Evolutionary conservation across 257 asterid species (phyloP).

Genomic region (Cynanchum wilfordii): DNA sequence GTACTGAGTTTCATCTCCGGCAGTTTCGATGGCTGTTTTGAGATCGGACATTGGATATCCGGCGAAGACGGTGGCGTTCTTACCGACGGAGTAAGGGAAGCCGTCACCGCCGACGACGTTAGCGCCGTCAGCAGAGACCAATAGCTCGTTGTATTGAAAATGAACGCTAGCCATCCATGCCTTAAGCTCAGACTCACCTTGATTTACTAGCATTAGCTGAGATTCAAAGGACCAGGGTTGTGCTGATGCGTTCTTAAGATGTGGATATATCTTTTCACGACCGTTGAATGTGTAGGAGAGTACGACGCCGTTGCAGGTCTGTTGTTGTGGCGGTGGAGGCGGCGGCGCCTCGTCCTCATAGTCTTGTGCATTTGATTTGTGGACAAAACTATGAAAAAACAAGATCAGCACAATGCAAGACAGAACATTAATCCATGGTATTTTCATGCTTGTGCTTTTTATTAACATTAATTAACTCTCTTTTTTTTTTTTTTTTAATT

Average conservation of each 20-base stretch:
- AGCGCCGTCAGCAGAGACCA: constrained; percentile 79
- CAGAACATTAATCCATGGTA: constrained; percentile 30
- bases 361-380: constrained; percentile 42
- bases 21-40: constrained; percentile 88
- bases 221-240: constrained; percentile 84
- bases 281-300: constrained; percentile 55
- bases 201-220: constrained; percentile 41
- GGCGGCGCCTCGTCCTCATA: constrained; percentile 30
- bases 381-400: constrained; percentile 7
- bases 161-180: constrained; percentile 62
- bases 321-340: constrained; percentile 42
- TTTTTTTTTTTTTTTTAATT: neutral
- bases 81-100: constrained; percentile 49
- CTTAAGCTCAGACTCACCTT: constrained; percentile 58
- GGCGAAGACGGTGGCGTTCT: constrained; percentile 57
- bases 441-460: constrained; percentile 27
- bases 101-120: constrained; percentile 49
- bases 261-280: constrained; percentile 67
- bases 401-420: constrained; percentile 27
- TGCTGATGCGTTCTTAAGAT: constrained; percentile 63
- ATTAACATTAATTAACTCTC: neutral
- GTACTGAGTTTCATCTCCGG: constrained; percentile 64
- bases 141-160: constrained; percentile 62
- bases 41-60: constrained; percentile 75
- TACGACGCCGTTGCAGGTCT: constrained; percentile 60